Percentiles rank a stretch among this genome's conserved stretches.
phyloP scores from a whole-genome alignment of 2,329 filamentous ascomycete genomes.

The Cercospora sesami region DNA sequence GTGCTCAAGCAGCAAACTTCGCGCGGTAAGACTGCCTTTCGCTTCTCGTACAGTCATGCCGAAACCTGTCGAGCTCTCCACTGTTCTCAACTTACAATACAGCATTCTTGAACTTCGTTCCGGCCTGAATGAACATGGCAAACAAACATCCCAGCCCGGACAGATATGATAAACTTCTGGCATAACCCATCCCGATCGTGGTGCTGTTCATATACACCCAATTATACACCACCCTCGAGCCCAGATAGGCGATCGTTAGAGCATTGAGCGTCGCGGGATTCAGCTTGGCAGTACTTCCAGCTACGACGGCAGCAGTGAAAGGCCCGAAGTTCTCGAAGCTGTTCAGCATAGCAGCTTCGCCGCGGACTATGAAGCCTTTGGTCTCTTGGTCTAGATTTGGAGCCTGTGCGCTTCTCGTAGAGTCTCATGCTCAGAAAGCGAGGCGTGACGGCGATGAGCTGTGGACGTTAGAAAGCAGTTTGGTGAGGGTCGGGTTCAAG shows the following conservation, averaged over 20 bases:
- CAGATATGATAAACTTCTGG: conserved; percentile 30
- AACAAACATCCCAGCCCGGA: conserved; percentile 29
- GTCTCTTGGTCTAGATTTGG: conserved; percentile 37
- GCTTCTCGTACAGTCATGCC: background rate
- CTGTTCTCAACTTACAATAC: background rate
- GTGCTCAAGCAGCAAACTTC: background rate
- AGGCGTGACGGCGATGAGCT: conserved; percentile 37
- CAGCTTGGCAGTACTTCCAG: conserved; percentile 42
- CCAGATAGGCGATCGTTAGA: conserved; percentile 34
- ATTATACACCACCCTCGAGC: conserved; percentile 35
- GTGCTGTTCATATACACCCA: conserved; percentile 35
- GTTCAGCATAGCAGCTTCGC: conserved; percentile 43
- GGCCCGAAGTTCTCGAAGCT: conserved; percentile 45
- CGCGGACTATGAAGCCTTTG: conserved; percentile 39
- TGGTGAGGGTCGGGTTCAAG: conserved; percentile 29
- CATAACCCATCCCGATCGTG: conserved; percentile 22
- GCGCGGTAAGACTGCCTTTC: background rate
- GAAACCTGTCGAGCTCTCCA: background rate
- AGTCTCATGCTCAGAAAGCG: conserved; percentile 37
- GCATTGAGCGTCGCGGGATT: conserved; percentile 32
- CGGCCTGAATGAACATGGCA: conserved; percentile 34
- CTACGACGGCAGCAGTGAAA: conserved; percentile 43
- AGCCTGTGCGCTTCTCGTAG: conserved; percentile 21
- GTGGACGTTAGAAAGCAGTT: conserved; percentile 20
- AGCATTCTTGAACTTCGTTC: conserved; percentile 26